Base-by-base conservation (phyloP, 495 filamentous ascomycete species). In the Neurospora sp. region DNA sequence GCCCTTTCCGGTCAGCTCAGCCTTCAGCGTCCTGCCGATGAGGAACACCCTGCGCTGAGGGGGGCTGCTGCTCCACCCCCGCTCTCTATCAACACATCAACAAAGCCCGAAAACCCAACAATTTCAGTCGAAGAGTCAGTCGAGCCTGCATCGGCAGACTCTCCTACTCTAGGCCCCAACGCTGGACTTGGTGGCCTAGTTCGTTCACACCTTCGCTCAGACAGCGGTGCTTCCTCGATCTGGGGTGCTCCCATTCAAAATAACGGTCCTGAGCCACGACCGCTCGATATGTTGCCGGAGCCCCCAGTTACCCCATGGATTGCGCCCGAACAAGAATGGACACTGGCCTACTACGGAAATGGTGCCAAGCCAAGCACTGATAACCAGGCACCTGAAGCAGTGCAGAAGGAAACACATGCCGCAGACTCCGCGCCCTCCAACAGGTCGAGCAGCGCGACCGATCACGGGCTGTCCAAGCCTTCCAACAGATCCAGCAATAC, bases 211-310 rank as follows among this genome's bases (percentile, higher is more conserved):
- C 86, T 99, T 16, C 91, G 96, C 31, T 88, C 88, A 16, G 89
- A 91, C 70, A 98, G 96, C 81, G 90, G 90, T 71, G 84, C 86
- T 47, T 97, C 94, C 31, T 95, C 94, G 0, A 85, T 96, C 61
- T 92, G 90, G 78, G 89, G 86, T 5, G 73, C 71, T 2, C 42
- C 73, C 0, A 77, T 78, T 10, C 74, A 78, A 18, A 78, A 75
- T 2, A 76, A 77, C 0, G 76, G 77, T n/a, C 73, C 79, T 3
- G 81, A 80, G 9, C 82, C 83, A 7, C 81, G 81, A 1, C 80
- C 85, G 3, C 22, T 70, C 20, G 80, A 81, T 37, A 72, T 37
- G 71, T 74, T 47, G 76, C 76, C 39, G 79, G 77, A 75, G 0
- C 70, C 74, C 6, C 81, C 81, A 39, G 82, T 83, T 8, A 90